phyloP scores from a whole-genome alignment of 2,329 filamentous ascomycete genomes.

The Furcasterigmium furcatum region DNA sequence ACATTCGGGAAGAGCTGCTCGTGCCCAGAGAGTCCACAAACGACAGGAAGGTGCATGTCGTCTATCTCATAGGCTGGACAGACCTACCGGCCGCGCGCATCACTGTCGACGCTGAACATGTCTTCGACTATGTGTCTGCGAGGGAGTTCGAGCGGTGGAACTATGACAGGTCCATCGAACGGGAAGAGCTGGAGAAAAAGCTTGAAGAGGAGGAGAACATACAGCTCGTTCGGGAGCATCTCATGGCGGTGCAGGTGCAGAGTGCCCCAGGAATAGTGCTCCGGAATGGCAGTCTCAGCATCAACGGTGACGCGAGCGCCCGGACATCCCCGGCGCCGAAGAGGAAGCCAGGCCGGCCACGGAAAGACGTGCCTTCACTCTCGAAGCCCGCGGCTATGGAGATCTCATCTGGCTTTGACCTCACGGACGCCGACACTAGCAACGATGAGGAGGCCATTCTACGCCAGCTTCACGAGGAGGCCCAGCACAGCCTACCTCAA shows the following conservation, averaged over 20 bases:
- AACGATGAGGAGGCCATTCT: constrained; percentile 13
- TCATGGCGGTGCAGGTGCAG: constrained; percentile 2
- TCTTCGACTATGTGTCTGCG: constrained; percentile 58
- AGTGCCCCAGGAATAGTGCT: neutral
- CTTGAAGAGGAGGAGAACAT: constrained; percentile 12
- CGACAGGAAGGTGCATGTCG: constrained; percentile 40
- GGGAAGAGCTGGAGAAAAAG: constrained; percentile 33
- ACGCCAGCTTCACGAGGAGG: constrained; percentile 6
- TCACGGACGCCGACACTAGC: constrained; percentile 16
- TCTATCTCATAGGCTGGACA: constrained; percentile 53
- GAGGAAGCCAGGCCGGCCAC: constrained; percentile 11
- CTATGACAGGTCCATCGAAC: constrained; percentile 36
- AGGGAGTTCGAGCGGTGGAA: constrained; percentile 56
- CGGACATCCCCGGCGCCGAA: constrained; percentile 8
- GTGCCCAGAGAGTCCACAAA: constrained; percentile 30
- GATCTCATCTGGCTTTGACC: constrained; percentile 3
- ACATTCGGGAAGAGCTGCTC: constrained; percentile 52
- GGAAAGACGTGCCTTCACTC: neutral
- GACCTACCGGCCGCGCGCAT: constrained; percentile 47
- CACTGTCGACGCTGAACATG: constrained; percentile 40
- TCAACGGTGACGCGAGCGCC: neutral
- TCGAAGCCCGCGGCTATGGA: constrained; percentile 6
- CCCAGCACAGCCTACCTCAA: too few species aligned
- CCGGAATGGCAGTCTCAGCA: constrained; percentile 1
- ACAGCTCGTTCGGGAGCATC: neutral